A percentile compares a stretch with the other conserved stretches of the same genome.
Conservation (phyloP, 257 asterid species). For the Solanum acaule region DNA sequence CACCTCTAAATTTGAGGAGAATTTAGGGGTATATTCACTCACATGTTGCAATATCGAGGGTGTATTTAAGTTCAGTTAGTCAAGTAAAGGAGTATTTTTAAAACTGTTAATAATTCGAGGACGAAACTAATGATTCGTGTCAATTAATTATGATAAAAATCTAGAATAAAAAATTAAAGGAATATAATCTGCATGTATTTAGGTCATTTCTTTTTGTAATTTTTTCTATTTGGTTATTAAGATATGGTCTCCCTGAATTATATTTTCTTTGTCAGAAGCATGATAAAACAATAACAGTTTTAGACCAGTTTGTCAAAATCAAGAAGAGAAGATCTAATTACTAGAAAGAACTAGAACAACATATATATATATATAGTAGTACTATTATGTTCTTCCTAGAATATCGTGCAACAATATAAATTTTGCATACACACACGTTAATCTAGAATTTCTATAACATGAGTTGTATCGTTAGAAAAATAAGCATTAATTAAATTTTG, state of each 20-base stretch:
- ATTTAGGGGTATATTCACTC: too few relatives aligned
- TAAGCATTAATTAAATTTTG: too few relatives aligned
- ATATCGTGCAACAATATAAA: background rate
- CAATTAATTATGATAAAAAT: background rate
- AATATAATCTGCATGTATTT: background rate
- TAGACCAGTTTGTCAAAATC: background rate
- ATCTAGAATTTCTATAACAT: background rate
- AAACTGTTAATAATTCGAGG: too few relatives aligned
- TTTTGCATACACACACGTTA: too few relatives aligned
- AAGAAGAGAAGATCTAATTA: background rate
- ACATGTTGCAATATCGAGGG: too few relatives aligned
- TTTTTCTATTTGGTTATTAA: background rate
- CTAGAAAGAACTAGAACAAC: background rate
- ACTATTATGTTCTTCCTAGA: conserved; percentile 2
- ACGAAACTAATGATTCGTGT: too few relatives aligned
- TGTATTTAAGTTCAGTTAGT: too few relatives aligned
- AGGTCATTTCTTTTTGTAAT: background rate
- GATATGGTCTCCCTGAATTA: background rate
- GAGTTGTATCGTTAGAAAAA: too few relatives aligned
- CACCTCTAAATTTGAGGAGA: too few relatives aligned
- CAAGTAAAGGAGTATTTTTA: too few relatives aligned
- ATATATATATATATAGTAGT: background rate
- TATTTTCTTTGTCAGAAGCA: conserved; percentile 20
- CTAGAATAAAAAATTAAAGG: background rate
- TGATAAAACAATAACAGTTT: background rate